Base-by-base conservation (phyloP, 805 yeast species). In the Lachancea quebecensis region DNA sequence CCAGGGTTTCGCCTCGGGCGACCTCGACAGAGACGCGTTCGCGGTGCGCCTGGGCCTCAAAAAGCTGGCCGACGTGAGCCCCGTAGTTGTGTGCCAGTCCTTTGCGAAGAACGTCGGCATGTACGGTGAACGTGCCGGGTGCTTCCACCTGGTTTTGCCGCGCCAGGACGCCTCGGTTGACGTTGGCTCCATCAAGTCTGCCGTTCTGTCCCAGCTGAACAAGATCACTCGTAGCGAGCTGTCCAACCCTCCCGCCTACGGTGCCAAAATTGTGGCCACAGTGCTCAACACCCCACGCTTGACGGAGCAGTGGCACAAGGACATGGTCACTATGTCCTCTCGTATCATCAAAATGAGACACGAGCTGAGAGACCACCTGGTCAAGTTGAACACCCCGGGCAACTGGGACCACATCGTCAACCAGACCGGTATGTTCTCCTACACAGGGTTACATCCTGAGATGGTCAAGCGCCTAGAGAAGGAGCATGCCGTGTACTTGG, bases 71-170 rank as follows among this genome's bases (percentile, higher is more conserved):
- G 70, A 69, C 45, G 69, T 72, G 33, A 64, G 73, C 52, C 90
- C 91, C 47, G 66, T 85, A 44, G 59, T 87, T 29, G 76, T 91
- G 47, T 89, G 96, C 68, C 99, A 91, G 73, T 89, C 96, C 9
- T 91, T 91, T 67, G 96, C 98, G 46, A 91, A 91, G 68, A 91
- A 93, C 69, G 85, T 85, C 60, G 98, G 98, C 53, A 82, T 91
- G 80, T 91, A 91, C 63, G 98, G 98, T 66, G 98, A 91, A 73
- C 84, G 99, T 72, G 88, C 84, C 30, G 99, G 99, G 51, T 95
- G 93, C 21, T 77, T 91, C 65, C 96, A 90, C 61, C 64, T 90
- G 18, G 77, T 87, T 10, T 63, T 81, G 21, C 76, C 79, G 31
- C 66, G 67, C 32, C 59, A 57, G 46, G 49, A 47, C 25, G 25